phyloP scores from a whole-genome alignment of 2,329 filamentous ascomycete genomes.

The Pochonia chlamydosporia region DNA sequence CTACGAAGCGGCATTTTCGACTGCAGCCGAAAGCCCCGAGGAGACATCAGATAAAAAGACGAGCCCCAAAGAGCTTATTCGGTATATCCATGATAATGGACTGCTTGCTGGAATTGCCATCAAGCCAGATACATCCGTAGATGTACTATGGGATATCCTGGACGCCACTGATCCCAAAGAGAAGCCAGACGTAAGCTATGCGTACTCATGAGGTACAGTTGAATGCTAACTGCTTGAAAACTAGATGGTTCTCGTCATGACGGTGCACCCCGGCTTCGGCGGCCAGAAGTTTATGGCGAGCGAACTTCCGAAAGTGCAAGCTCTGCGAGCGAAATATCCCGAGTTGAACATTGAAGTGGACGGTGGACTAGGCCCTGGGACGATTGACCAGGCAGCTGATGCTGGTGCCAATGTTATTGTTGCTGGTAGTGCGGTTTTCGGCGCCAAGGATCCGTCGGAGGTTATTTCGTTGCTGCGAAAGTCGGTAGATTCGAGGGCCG shows the following conservation, averaged over 20 bases:
- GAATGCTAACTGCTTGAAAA: neutral
- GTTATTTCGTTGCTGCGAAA: slow-evolving; percentile 79
- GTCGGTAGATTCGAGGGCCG: slow-evolving; percentile 60
- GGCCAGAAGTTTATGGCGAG: slow-evolving; percentile 98
- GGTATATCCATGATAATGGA: slow-evolving; percentile 82
- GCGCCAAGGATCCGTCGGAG: slow-evolving; percentile 78
- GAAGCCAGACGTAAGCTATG: slow-evolving; percentile 72
- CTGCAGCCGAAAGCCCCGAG: slow-evolving; percentile 75
- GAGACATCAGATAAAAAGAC: slow-evolving; percentile 65
- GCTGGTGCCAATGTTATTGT: slow-evolving; percentile 98
- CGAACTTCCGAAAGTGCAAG: slow-evolving; percentile 88
- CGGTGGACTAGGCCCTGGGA: slow-evolving; percentile 80
- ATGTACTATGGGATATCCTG: slow-evolving; percentile 87
- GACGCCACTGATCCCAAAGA: slow-evolving; percentile 68
- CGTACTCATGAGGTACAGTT: too few relatives aligned
- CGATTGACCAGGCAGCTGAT: slow-evolving; percentile 89
- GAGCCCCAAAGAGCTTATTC: slow-evolving; percentile 76
- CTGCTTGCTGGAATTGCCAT: slow-evolving; percentile 92
- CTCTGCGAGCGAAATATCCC: slow-evolving; percentile 77
- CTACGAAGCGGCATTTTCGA: slow-evolving; percentile 92
- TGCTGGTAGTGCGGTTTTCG: slow-evolving; percentile 92
- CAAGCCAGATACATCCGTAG: slow-evolving; percentile 85
- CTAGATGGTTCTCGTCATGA: slow-evolving; percentile 98
- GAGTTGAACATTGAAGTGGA: slow-evolving; percentile 97
- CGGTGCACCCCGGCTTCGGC: slow-evolving; percentile 93